Percentiles rank a stretch among this genome's conserved stretches.
phyloP scores from a whole-genome alignment of 257 asterid genomes.

The Coffea eugenioides region DNA sequence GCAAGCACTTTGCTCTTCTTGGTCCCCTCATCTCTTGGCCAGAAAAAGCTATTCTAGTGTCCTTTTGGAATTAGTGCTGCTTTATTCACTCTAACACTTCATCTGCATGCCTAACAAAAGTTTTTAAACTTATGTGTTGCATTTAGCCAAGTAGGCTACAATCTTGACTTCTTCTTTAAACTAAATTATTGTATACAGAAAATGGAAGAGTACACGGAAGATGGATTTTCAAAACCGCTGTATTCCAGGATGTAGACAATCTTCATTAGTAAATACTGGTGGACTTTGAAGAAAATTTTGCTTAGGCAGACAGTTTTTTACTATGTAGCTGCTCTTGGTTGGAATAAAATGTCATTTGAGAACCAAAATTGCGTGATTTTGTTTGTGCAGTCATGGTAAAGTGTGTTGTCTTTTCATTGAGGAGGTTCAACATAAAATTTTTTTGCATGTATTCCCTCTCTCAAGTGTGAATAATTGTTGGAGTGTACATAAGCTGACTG shows the following conservation, averaged over 20 bases:
- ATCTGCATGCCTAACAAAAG: neutral
- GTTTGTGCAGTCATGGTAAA: neutral
- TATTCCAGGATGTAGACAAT: too few species aligned
- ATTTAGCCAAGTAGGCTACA: neutral
- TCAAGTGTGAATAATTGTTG: neutral
- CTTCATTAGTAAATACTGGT: too few species aligned
- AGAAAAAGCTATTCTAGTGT: neutral
- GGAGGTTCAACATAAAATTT: neutral
- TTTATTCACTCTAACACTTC: neutral
- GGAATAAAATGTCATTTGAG: neutral
- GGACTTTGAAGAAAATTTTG: too few species aligned
- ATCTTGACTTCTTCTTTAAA: neutral
- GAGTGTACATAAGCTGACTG: neutral
- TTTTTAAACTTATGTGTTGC: neutral
- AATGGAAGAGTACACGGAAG: neutral
- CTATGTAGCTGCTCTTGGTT: neutral
- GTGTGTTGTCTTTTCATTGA: neutral
- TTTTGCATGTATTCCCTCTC: too few species aligned
- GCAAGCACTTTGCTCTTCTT: neutral
- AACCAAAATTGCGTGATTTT: neutral
- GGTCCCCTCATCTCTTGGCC: neutral
- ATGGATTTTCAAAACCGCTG: neutral
- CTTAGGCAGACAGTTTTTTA: too few species aligned
- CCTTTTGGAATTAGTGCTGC: neutral
- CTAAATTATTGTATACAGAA: neutral